Base-by-base conservation (phyloP, 2,329 filamentous ascomycete genomes). In the Aureobasidium sp. region DNA sequence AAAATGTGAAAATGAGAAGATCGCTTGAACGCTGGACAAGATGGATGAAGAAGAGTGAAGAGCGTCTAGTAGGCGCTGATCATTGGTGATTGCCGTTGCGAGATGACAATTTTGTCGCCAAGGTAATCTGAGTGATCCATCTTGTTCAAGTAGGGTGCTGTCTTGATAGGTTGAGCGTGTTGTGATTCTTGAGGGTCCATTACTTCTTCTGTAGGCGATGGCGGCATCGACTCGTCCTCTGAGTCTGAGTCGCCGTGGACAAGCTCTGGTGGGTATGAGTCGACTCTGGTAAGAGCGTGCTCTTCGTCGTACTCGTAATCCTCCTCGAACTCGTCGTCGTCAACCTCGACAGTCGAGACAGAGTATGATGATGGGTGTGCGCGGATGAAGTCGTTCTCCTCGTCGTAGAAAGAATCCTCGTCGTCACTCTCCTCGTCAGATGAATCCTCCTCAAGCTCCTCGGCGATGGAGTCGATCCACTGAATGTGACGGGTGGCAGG, bases 381-480 rank as follows among this genome's bases (percentile, higher is more conserved):
- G 59, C 72, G 64, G 49, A 76, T 68, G 24, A 75, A 65, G 63
- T 65, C 67, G 66, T 66, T 68, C 65, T 77, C 71, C 70, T 77
- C 75, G 45, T 58, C 60, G 50, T 53, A 58, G 35, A 56, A 44
- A 3, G 47, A 63, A 65, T 80, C 78, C 62, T 81, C 79, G 62
- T 82, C 81, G 60, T 84, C 81, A 40, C 66, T 67, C 48, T 73
- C 72, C 40, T 64, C 54, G 67, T 80, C 78, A 44, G 75, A 78
- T 66, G 83, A 82, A 67, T 89, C 85, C 67, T 88, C 85, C 67
- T 91, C 87, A 64, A 90, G 85, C 72, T 90, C 87, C 75, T 92
- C 89, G 64, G 83, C 81, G 66, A 92, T 83, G 61, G 84, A 81
- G 74, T 95, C 90, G 71, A 90, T 89, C 90, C 91, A 96, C 81